Evolutionary conservation across 768 basidiomycete genomes (phyloP).

Genomic region (Phanerochaete sordida): DNA sequence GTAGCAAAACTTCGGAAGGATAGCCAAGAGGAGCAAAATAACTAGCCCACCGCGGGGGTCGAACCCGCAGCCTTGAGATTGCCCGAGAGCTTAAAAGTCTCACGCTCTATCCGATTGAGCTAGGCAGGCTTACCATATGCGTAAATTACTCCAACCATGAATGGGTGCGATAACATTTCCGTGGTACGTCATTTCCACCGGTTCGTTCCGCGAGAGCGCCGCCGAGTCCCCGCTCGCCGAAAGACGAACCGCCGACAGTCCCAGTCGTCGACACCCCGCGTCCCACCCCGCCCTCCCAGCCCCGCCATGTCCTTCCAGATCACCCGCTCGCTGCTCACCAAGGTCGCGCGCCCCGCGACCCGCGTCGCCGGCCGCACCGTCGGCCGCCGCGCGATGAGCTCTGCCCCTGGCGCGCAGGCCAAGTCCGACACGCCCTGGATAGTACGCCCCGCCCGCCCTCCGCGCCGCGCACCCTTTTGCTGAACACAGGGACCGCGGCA

Average conservation of each 20-base stretch:
- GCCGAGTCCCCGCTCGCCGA: not conserved
- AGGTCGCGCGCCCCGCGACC: slow-evolving; percentile 13
- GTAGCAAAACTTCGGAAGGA: too few relatives aligned
- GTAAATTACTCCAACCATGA: too few relatives aligned
- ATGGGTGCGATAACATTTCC: not conserved
- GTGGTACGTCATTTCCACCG: slow-evolving; percentile 4
- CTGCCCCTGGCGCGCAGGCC: not conserved
- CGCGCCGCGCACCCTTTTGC: not conserved
- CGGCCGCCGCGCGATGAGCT: slow-evolving; percentile 20
- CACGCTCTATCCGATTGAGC: slow-evolving; percentile 69
- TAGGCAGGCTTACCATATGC: slow-evolving; percentile 48
- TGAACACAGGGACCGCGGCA: not conserved
- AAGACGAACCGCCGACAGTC: not conserved
- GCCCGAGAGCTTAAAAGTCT: slow-evolving; percentile 33
- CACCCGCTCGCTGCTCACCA: slow-evolving; percentile 15
- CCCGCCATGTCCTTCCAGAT: slow-evolving; percentile 20
- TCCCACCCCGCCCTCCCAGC: not conserved
- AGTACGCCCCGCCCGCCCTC: slow-evolving; percentile 5
- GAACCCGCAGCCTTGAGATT: slow-evolving; percentile 85
- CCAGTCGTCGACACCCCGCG: not conserved
- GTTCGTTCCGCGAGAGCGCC: slow-evolving; percentile 4
- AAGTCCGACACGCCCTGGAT: slow-evolving; percentile 22
- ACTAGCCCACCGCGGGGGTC: slow-evolving; percentile 79
- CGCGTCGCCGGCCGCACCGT: slow-evolving; percentile 14
- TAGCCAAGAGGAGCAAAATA: too few relatives aligned